phyloP scores from a whole-genome alignment of 345 rosid genomes.

The Cardiospermum halicacabum region DNA sequence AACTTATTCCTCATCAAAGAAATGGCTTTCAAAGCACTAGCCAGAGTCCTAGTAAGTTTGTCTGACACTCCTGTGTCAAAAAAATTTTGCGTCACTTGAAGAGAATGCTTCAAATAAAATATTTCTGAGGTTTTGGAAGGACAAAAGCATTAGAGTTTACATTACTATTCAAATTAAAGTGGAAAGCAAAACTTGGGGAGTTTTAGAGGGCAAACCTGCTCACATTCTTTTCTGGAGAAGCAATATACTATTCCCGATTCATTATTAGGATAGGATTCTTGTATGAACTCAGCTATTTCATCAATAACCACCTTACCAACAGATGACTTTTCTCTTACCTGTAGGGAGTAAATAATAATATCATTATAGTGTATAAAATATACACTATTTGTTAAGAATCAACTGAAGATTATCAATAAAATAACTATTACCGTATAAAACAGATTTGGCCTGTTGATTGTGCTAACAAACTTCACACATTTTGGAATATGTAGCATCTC shows the following conservation, averaged over 20 bases:
- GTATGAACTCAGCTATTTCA: constrained; percentile 78
- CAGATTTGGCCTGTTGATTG: constrained; percentile 93
- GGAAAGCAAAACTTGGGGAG: neutral
- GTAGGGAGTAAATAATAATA: constrained; percentile 21
- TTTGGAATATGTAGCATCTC: constrained; percentile 84
- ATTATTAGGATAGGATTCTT: constrained; percentile 70
- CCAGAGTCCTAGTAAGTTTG: neutral
- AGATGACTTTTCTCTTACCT: constrained; percentile 87
- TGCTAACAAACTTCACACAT: constrained; percentile 81
- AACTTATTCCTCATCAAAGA: neutral
- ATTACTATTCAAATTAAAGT: neutral
- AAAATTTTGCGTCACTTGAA: neutral
- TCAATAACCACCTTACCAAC: constrained; percentile 75
- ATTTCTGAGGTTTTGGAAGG: neutral
- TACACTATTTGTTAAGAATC: constrained; percentile 8
- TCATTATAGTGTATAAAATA: constrained; percentile 7
- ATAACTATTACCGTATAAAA: constrained; percentile 65
- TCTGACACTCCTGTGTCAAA: neutral
- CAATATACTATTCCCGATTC: constrained; percentile 97
- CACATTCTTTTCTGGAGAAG: constrained; percentile 92
- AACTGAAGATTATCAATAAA: constrained; percentile 11
- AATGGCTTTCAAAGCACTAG: neutral
- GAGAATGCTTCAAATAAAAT: neutral
- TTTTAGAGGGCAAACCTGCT: constrained; percentile 57
- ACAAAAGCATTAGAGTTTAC: neutral